Base-by-base conservation (phyloP, 2,329 filamentous ascomycete genomes). In the Didymellaceae sp. region DNA sequence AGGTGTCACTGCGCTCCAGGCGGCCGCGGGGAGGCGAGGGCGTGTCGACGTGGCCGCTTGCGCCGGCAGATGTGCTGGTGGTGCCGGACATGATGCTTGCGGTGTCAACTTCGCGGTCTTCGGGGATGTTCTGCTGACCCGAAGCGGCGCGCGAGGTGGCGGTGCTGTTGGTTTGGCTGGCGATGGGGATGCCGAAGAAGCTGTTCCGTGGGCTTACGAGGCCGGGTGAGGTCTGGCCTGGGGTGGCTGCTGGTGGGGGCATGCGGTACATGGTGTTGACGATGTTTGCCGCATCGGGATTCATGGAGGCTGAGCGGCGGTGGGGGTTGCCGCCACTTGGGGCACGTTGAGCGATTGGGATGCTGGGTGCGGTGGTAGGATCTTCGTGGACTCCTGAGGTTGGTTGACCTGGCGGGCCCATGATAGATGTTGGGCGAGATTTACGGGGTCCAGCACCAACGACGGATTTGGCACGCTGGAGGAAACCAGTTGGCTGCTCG, bases 261-360 rank as follows among this genome's bases (percentile, higher is more conserved):
- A 88, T 88, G 66, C 87, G 87, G 77, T 95, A 95, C 89, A 96
- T 96, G 73, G 92, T 91, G 63, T 90, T 90, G 39, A 96, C 87
- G 22, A 96, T 83, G 52, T 82, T 85, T 6, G 89, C 88, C 7
- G 87, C 88, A 24, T 59, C 62, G 7, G 65, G 67, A 61, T 75
- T 74, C 28, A 80, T 78, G 4, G 76, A 77, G 26, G 71, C 75
- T 11, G 75, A 73, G 41, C 76, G 75, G 16, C 76, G 71, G 56
- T 79, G 77, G 2, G 66, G 61, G 56, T 69, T 66, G 52, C 54
- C 62, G 17, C 66, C 65, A 20, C 65, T 67, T 24, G 73, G 67
- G 25, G 66, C 69, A 32, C 75, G 73, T 69, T 82, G 72, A 77
- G 68, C 80, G 59, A 92, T 86, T 17, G 89, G 89, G 62, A 92